Conservation (phyloP, 169 alveolate species). For the Cryptosporidium felis region DNA sequence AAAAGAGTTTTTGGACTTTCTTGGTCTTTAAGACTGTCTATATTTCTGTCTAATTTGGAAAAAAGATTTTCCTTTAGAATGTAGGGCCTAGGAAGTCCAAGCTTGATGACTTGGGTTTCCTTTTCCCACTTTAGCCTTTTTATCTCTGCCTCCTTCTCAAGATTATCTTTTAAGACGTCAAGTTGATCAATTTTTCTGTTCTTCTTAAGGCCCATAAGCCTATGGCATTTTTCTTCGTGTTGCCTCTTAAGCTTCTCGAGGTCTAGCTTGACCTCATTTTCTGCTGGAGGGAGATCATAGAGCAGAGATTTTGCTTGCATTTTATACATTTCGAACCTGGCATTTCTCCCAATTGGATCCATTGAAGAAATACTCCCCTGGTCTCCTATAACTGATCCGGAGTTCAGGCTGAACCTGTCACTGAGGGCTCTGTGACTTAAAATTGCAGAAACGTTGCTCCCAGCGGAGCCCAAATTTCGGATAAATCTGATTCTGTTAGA, state of each 20-base stretch:
- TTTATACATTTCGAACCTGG: constrained; percentile 64
- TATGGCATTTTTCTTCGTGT: not conserved
- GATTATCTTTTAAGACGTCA: not conserved
- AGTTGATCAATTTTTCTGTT: not conserved
- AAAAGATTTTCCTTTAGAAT: constrained; percentile 3
- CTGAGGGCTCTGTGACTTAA: constrained; percentile 25
- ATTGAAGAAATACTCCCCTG: constrained; percentile 55
- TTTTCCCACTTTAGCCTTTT: not conserved
- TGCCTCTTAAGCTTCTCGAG: not conserved
- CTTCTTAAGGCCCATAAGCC: not conserved
- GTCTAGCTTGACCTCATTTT: constrained; percentile 13
- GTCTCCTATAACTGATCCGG: constrained; percentile 34
- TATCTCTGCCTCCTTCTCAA: not conserved
- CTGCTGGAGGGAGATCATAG: constrained; percentile 60
- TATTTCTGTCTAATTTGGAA: not conserved
- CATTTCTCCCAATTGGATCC: constrained; percentile 68
- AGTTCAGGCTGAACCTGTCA: constrained; percentile 45
- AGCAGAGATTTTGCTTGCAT: constrained; percentile 61
- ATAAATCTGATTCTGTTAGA: not conserved
- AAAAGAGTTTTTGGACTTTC: no score
- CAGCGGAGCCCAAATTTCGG: not conserved
- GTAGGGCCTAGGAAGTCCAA: constrained; percentile 52
- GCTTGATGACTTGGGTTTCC: constrained; percentile 29
- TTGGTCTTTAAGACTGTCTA: no score
- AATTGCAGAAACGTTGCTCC: constrained; percentile 24